Evolutionary conservation across 148 eudicot species (phyloP).

Genomic region (Rhododendron ferrugineum): DNA sequence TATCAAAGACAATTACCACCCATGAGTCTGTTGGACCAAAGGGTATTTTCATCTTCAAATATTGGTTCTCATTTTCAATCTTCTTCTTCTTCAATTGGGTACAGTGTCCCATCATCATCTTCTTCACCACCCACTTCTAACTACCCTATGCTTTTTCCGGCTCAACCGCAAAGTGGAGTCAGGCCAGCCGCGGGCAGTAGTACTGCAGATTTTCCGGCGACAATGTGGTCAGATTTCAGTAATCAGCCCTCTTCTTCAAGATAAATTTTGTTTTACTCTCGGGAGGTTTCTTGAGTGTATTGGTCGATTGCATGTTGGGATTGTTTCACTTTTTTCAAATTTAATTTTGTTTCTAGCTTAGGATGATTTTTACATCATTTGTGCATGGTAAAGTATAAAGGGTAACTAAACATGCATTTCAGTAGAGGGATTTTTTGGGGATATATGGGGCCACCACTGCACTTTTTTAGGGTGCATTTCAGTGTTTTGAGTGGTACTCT

Average conservation of each 20-base stretch:
- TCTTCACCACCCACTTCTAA: not conserved
- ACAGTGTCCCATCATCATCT: conserved; percentile 4
- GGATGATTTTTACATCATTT: not conserved
- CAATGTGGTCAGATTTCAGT: conserved; percentile 1
- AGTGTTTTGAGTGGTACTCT: not conserved
- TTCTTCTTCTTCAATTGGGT: not conserved
- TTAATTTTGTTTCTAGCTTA: not conserved
- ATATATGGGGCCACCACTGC: not conserved
- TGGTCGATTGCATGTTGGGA: not conserved
- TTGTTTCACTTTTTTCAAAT: not conserved
- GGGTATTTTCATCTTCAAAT: not conserved
- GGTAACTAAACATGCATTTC: not conserved
- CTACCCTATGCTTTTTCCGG: not conserved
- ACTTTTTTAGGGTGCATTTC: not conserved
- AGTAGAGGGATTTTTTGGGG: not conserved
- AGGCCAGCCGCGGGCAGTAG: not conserved
- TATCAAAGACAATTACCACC: not conserved
- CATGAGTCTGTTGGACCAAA: conserved; percentile 7
- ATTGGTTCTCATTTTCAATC: not conserved
- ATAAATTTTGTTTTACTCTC: not conserved
- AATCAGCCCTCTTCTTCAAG: conserved; percentile 19
- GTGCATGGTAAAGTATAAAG: not conserved
- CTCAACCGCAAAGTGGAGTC: not conserved
- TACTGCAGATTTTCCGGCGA: not conserved
- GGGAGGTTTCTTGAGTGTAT: not conserved